These are phyloP conservation scores for Metschnikowia proteae DNA, from an alignment of 805 yeast species.

Conservation along the genomic window DNA sequence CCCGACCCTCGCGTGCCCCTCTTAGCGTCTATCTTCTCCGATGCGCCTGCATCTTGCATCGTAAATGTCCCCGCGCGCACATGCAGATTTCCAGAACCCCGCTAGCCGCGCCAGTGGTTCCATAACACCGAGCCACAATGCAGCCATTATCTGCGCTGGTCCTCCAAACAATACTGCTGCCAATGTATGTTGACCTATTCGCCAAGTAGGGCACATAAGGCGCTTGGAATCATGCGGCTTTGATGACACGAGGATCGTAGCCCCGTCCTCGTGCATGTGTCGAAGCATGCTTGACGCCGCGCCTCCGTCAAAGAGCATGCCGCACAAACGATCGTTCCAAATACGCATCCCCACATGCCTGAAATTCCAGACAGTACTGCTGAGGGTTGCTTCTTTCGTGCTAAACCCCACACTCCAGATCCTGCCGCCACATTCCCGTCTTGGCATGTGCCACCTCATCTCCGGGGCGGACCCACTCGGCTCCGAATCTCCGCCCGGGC, in stretches of 20 bases:
- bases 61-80: constrained; percentile 4
- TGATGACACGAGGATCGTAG: constrained; percentile 1
- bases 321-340: neutral
- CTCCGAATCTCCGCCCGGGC: no score
- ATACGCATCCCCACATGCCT: neutral
- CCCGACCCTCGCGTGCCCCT: neutral
- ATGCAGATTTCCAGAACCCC: constrained; percentile 2
- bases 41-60: neutral
- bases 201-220: no score
- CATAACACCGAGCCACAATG: neutral
- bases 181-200: no score
- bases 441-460: no score
- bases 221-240: neutral
- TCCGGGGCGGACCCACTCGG: no score
- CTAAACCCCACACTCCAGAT: no score
- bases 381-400: neutral
- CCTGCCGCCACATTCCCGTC: no score
- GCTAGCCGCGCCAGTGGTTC: neutral
- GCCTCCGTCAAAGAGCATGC: constrained; percentile 1
- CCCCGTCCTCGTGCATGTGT: constrained; percentile 3
- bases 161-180: no score
- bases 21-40: neutral
- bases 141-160: neutral
- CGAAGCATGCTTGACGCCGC: constrained; percentile 5
- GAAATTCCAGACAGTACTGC: neutral